These are phyloP conservation scores for Fusarium sterilihyphosum DNA, from an alignment of 2,329 filamentous ascomycete species.

Conservation along the genomic window DNA sequence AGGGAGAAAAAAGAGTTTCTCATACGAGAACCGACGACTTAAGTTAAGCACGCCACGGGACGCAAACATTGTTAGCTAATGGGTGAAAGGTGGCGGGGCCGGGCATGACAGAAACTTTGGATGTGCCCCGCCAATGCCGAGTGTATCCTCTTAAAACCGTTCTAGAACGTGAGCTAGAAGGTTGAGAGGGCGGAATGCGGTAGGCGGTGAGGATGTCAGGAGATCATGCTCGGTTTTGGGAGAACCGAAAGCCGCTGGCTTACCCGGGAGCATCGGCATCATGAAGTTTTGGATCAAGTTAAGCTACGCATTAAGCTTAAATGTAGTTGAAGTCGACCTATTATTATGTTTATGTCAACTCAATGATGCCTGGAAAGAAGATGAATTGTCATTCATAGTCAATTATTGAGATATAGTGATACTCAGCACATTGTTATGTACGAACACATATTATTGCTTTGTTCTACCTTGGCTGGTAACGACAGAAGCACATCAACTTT, in stretches of 20 bases:
- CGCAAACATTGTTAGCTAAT: conserved; percentile 28
- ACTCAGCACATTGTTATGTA: neutral
- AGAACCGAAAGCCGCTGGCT: conserved; percentile 2
- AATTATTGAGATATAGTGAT: neutral
- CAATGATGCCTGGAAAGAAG: neutral
- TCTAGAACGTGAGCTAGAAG: conserved; percentile 26
- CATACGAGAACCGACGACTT: conserved; percentile 25
- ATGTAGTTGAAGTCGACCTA: neutral
- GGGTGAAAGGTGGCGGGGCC: conserved; percentile 18
- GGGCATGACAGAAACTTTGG: conserved; percentile 26
- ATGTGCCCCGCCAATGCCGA: conserved; percentile 45
- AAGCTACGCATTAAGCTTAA: conserved; percentile 21
- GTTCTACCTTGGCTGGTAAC: neutral
- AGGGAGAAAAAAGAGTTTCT: conserved; percentile 3
- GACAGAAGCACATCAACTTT: neutral
- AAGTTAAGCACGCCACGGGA: conserved; percentile 43
- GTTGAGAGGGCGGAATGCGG: neutral
- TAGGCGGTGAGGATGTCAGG: conserved; percentile 9
- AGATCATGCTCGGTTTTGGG: neutral
- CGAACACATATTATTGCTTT: fast-evolving
- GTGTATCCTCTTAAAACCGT: conserved; percentile 38
- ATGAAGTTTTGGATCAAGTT: neutral
- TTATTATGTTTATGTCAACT: too few species aligned
- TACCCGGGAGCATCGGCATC: conserved; percentile 18
- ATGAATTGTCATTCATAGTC: neutral